A percentile compares a stretch with the other conserved stretches of the same genome.
These are phyloP conservation scores for Colletotrichum salicis DNA, from an alignment of 2,329 filamentous ascomycete genomes.

Conservation along the genomic window DNA sequence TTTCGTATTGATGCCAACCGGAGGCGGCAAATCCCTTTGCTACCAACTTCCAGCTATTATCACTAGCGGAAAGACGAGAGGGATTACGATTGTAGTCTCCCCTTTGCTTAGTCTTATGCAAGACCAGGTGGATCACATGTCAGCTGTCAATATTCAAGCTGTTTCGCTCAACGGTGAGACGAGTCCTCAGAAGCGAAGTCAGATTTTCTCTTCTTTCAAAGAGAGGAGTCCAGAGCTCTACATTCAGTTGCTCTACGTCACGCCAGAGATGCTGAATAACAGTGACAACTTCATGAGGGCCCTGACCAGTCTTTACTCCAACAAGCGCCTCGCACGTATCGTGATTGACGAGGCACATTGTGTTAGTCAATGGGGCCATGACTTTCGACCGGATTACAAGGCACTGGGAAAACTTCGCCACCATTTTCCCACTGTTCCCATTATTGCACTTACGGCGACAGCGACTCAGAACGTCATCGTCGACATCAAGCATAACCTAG, in stretches of 20 bases:
- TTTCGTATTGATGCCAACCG: slow-evolving; percentile 97
- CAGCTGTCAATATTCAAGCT: slow-evolving; percentile 79
- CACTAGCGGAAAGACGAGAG: slow-evolving; percentile 80
- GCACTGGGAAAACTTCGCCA: slow-evolving; percentile 78
- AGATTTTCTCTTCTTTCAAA: slow-evolving; percentile 73
- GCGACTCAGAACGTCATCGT: slow-evolving; percentile 92
- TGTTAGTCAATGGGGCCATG: slow-evolving; percentile 98
- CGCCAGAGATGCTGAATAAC: slow-evolving; percentile 94
- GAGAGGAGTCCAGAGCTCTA: slow-evolving; percentile 76
- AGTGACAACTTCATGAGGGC: slow-evolving; percentile 74
- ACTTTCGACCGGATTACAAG: slow-evolving; percentile 97
- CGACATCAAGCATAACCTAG: slow-evolving; percentile 92
- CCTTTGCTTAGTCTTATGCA: slow-evolving; percentile 96
- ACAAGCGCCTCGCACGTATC: slow-evolving; percentile 82
- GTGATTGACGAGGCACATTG: slow-evolving; percentile 99
- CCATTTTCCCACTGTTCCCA: slow-evolving; percentile 80
- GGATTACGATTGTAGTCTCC: slow-evolving; percentile 94
- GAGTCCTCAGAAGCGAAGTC: slow-evolving; percentile 67
- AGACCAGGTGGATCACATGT: slow-evolving; percentile 90
- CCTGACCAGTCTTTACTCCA: slow-evolving; percentile 75
- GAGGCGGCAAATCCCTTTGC: slow-evolving; percentile 95
- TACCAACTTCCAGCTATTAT: slow-evolving; percentile 94
- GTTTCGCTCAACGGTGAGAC: slow-evolving; percentile 85
- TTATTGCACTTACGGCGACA: slow-evolving; percentile 96
- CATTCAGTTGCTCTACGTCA: slow-evolving; percentile 91